A percentile compares a stretch with the other conserved stretches of the same genome.
These are phyloP conservation scores for Rhododendron griersonianum DNA, from an alignment of 148 eudicot species.

Conservation along the genomic window DNA sequence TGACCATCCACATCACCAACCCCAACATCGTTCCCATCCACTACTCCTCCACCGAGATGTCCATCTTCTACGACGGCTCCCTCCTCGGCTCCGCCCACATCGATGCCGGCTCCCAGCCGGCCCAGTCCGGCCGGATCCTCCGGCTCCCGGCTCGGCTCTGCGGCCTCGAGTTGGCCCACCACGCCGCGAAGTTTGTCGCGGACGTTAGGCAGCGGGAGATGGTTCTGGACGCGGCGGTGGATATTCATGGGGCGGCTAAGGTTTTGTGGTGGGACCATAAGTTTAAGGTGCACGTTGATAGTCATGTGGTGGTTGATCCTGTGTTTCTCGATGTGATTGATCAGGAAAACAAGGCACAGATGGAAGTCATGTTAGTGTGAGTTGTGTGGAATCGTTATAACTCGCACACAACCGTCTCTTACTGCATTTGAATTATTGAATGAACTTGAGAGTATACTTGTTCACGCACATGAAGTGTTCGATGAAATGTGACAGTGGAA, in stretches of 20 bases:
- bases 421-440: too few species aligned
- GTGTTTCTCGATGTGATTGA: conserved; percentile 81
- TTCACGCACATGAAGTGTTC: too few species aligned
- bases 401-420: too few species aligned
- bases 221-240: conserved; percentile 68
- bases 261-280: conserved; percentile 71
- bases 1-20: conserved; percentile 88
- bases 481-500: too few species aligned
- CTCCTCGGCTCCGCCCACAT: conserved; percentile 65
- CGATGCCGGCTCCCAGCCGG: conserved; percentile 66
- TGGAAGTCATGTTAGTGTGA: conserved; percentile 26
- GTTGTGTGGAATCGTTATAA: too few species aligned
- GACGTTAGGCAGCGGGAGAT: conserved; percentile 77
- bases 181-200: conserved; percentile 36
- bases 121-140: conserved; percentile 53
- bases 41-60: conserved; percentile 60
- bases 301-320: conserved; percentile 77
- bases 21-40: conserved; percentile 69
- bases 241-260: conserved; percentile 59
- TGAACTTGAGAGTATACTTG: too few species aligned
- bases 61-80: conserved; percentile 67
- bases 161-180: conserved; percentile 68
- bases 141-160: conserved; percentile 67
- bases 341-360: conserved; percentile 62
- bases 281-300: conserved; percentile 81